phyloP scores from a whole-genome alignment of 352 stramenopile species.

The Globisporangium takayamanum region DNA sequence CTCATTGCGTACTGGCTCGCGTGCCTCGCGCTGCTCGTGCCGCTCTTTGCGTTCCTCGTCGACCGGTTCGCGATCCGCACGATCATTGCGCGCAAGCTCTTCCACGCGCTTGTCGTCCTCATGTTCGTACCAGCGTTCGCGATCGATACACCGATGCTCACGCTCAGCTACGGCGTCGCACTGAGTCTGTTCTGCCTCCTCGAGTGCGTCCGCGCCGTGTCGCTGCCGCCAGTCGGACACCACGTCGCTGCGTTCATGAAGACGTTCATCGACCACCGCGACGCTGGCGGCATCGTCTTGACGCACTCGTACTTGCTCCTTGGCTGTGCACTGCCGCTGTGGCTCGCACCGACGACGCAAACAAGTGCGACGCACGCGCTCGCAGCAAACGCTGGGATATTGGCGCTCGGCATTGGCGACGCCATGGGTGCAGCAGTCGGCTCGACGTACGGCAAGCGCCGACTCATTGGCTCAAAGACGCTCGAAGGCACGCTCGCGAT shows the following conservation, averaged over 20 bases:
- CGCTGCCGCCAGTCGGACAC: constrained; percentile 47
- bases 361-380: constrained; percentile 11
- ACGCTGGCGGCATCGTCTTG: constrained; percentile 58
- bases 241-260: constrained; percentile 54
- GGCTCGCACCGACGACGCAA: constrained; percentile 28
- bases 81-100: constrained; percentile 77
- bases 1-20: constrained; percentile 55
- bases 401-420: constrained; percentile 67
- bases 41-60: constrained; percentile 39
- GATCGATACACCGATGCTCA: constrained; percentile 46
- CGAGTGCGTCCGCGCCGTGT: constrained; percentile 58
- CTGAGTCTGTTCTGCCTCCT: constrained; percentile 61
- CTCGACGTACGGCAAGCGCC: constrained; percentile 38
- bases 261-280: constrained; percentile 70
- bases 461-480: constrained; percentile 59
- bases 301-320: constrained; percentile 78
- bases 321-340: constrained; percentile 66
- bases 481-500: constrained; percentile 56
- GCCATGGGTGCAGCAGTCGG: constrained; percentile 69
- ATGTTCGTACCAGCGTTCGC: constrained; percentile 73
- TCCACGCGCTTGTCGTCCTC: constrained; percentile 70
- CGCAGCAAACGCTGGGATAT: constrained; percentile 54
- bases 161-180: constrained; percentile 73
- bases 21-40: constrained; percentile 48
- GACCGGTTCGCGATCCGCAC: constrained; percentile 34